Percentiles rank a stretch among this genome's conserved stretches.
phyloP scores from a whole-genome alignment of 768 basidiomycete species.

The Termitomyces sp. region DNA sequence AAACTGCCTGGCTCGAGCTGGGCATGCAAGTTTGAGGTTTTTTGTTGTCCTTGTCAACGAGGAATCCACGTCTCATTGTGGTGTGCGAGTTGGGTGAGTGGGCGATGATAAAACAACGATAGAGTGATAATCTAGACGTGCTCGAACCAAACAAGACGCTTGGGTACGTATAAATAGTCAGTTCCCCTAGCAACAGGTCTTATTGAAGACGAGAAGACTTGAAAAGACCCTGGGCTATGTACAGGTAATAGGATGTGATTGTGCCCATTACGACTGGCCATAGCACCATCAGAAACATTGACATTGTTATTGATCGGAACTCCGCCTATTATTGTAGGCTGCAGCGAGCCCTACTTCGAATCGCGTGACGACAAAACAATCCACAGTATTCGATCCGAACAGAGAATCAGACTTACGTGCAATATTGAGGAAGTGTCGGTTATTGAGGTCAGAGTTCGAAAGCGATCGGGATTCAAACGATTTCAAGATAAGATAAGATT shows the following conservation, averaged over 20 bases:
- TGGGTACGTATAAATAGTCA: too few species aligned
- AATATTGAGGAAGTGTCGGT: not conserved
- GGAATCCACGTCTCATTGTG: not conserved
- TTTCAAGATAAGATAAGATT: slow-evolving; percentile 7
- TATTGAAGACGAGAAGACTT: not conserved
- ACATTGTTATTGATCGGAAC: not conserved
- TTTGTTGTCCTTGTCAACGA: not conserved
- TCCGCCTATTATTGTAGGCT: not conserved
- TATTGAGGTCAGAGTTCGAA: not conserved
- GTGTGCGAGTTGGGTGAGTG: not conserved
- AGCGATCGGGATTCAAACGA: not conserved
- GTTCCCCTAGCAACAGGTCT: too few species aligned
- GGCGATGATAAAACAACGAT: not conserved
- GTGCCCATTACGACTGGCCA: not conserved
- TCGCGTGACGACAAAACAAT: not conserved
- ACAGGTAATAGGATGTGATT: too few species aligned
- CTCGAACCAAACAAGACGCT: not conserved
- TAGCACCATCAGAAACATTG: not conserved
- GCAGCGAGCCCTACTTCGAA: not conserved
- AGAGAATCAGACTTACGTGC: not conserved
- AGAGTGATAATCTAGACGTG: not conserved
- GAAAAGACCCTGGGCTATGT: too few species aligned
- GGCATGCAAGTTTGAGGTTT: not conserved
- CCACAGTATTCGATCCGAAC: not conserved
- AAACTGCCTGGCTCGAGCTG: not conserved